A percentile compares a stretch with the other conserved stretches of the same genome.
phyloP scores from a whole-genome alignment of 2,329 filamentous ascomycete genomes.

The Venturia asperata region DNA sequence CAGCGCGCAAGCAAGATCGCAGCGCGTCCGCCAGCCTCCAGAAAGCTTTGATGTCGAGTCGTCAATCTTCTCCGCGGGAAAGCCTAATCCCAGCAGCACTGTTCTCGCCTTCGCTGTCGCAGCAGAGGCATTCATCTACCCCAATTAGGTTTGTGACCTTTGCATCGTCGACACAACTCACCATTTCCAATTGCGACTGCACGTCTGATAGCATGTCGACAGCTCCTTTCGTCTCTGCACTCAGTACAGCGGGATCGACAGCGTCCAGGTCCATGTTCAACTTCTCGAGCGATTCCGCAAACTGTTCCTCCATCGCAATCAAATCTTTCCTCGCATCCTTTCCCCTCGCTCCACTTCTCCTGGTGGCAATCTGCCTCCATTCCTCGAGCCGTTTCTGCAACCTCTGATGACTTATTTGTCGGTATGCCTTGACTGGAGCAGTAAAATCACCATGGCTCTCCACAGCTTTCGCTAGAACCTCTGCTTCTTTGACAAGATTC shows the following conservation, averaged over 20 bases:
- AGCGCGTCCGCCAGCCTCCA: conserved; percentile 50
- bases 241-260: conserved; percentile 50
- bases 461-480: conserved; percentile 54
- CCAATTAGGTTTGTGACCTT: neutral
- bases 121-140: conserved; percentile 49
- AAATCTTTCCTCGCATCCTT: conserved; percentile 69
- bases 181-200: conserved; percentile 59
- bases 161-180: conserved; percentile 26
- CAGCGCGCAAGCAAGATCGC: conserved; percentile 46
- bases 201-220: conserved; percentile 62
- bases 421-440: conserved; percentile 53
- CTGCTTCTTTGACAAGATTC: conserved; percentile 54
- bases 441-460: conserved; percentile 48
- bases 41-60: conserved; percentile 60
- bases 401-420: conserved; percentile 55
- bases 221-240: conserved; percentile 61
- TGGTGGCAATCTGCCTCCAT: conserved; percentile 63
- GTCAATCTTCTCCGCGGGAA: conserved; percentile 54
- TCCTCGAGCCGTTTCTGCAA: conserved; percentile 58
- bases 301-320: conserved; percentile 58
- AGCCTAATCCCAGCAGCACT: conserved; percentile 64
- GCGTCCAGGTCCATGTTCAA: conserved; percentile 48
- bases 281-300: conserved; percentile 51
- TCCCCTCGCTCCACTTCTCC: conserved; percentile 69
- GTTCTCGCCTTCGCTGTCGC: conserved; percentile 59